Evolutionary conservation across 2,329 filamentous ascomycete genomes (phyloP).

Genomic region (Colletotrichum sidae): DNA sequence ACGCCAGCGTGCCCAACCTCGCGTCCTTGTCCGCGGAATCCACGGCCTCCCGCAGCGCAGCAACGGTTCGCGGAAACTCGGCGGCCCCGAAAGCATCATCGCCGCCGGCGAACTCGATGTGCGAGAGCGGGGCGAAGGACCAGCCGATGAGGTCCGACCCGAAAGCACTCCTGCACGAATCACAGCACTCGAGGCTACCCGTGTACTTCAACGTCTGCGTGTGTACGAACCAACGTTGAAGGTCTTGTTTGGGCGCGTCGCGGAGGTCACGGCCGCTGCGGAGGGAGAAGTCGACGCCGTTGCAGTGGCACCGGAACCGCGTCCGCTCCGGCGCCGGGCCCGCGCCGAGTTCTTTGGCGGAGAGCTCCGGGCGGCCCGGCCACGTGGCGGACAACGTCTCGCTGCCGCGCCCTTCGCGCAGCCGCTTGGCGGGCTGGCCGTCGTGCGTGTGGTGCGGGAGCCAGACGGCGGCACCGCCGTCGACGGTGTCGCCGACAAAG

Average conservation of each 20-base stretch:
- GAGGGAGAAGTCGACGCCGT: slow-evolving; percentile 56
- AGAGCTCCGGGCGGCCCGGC: slow-evolving; percentile 39
- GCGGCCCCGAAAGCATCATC: slow-evolving; percentile 6
- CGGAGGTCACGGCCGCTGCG: slow-evolving; percentile 44
- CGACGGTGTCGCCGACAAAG: slow-evolving; percentile 61
- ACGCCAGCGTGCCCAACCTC: slow-evolving; percentile 55
- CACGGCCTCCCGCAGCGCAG: slow-evolving; percentile 50
- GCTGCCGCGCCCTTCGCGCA: slow-evolving; percentile 40
- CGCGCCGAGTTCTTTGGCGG: slow-evolving; percentile 22
- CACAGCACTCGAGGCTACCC: slow-evolving; percentile 56
- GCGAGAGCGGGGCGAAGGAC: slow-evolving; percentile 54
- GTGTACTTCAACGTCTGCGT: slow-evolving; percentile 54
- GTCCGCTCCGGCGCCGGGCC: slow-evolving; percentile 41
- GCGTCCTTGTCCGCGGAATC: slow-evolving; percentile 45
- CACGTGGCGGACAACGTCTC: slow-evolving; percentile 47
- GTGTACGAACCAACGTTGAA: slow-evolving; percentile 56
- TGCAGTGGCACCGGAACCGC: slow-evolving; percentile 58
- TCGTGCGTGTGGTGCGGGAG: slow-evolving; percentile 46
- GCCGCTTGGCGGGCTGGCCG: slow-evolving; percentile 42
- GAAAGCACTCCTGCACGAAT: slow-evolving; percentile 57
- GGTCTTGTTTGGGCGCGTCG: slow-evolving; percentile 43
- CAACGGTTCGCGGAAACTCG: slow-evolving; percentile 45
- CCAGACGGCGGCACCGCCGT: slow-evolving; percentile 64
- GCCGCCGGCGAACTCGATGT: slow-evolving; percentile 49
- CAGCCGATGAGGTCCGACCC: slow-evolving; percentile 59